These are phyloP conservation scores for Didymella pinodella DNA, from an alignment of 2,329 filamentous ascomycete genomes.

Conservation along the genomic window DNA sequence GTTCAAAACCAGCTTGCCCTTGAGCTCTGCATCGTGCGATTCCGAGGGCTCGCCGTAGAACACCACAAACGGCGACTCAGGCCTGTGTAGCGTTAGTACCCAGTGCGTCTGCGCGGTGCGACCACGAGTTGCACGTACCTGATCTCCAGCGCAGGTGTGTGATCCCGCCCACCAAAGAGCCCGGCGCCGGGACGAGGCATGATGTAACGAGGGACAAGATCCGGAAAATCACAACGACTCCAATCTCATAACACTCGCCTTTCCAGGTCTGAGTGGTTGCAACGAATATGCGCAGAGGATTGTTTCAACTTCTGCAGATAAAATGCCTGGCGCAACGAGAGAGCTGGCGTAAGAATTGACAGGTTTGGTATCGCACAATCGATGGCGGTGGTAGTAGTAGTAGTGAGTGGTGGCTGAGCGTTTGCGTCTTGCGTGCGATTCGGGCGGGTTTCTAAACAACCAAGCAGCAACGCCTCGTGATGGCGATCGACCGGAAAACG, in stretches of 20 bases:
- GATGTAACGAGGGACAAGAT: constrained; percentile 26
- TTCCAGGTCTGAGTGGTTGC: neutral
- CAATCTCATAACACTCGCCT: constrained; percentile 10
- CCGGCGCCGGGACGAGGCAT: constrained; percentile 46
- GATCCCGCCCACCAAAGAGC: constrained; percentile 46
- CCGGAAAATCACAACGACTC: constrained; percentile 15
- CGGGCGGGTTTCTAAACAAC: constrained; percentile 12
- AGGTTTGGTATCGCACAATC: constrained; percentile 1
- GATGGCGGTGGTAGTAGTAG: constrained; percentile 2
- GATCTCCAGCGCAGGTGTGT: constrained; percentile 53
- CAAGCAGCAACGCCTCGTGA: constrained; percentile 10
- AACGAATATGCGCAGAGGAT: constrained; percentile 1
- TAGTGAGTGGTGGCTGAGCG: constrained; percentile 17
- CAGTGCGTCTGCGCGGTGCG: constrained; percentile 11
- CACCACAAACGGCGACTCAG: constrained; percentile 58
- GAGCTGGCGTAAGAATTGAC: constrained; percentile 10
- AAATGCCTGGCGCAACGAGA: constrained; percentile 3
- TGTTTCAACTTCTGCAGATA: neutral
- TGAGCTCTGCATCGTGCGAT: constrained; percentile 55
- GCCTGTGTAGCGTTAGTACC: constrained; percentile 37
- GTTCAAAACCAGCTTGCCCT: constrained; percentile 57
- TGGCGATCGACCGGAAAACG: constrained; percentile 11
- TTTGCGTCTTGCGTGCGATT: constrained; percentile 10
- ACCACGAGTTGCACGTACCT: constrained; percentile 43
- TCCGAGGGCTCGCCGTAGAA: constrained; percentile 59